Percentiles rank a stretch among this genome's conserved stretches.
Evolutionary conservation across 164 flowering plant species (phyloP).

Genomic region (Vitis rotundifolia): DNA sequence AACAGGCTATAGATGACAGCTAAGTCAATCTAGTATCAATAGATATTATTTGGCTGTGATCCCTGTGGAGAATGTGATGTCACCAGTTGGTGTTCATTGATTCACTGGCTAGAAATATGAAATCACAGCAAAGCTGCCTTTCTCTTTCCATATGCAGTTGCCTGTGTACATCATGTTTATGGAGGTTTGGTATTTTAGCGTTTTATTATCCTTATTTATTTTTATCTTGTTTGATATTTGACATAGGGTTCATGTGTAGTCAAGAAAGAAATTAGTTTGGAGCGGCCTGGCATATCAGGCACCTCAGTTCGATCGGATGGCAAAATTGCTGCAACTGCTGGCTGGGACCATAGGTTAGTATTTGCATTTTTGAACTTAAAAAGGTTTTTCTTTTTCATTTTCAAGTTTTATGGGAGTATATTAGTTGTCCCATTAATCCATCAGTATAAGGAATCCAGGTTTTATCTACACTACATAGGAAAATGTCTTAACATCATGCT

Average conservation of each 20-base stretch:
- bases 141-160: not conserved
- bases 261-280: slow-evolving; percentile 73
- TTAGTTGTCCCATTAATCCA: not conserved
- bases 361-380: not conserved
- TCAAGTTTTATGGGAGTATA: not conserved
- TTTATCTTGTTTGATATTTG: not conserved
- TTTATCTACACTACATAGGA: too few species aligned
- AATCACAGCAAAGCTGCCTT: too few species aligned
- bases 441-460: too few species aligned
- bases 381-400: not conserved
- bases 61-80: too few species aligned
- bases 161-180: not conserved
- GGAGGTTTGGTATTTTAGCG: not conserved
- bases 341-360: slow-evolving; percentile 92
- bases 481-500: too few species aligned
- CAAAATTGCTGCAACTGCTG: slow-evolving; percentile 89
- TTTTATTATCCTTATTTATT: not conserved
- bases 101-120: not conserved
- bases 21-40: not conserved
- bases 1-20: not conserved
- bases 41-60: not conserved
- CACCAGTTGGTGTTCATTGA: not conserved
- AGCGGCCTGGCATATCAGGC: slow-evolving; percentile 74
- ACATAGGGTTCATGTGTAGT: slow-evolving; percentile 63
- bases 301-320: slow-evolving; percentile 68